Conservation (phyloP, 2,329 filamentous ascomycete species). For the Colletotrichum magnum region DNA sequence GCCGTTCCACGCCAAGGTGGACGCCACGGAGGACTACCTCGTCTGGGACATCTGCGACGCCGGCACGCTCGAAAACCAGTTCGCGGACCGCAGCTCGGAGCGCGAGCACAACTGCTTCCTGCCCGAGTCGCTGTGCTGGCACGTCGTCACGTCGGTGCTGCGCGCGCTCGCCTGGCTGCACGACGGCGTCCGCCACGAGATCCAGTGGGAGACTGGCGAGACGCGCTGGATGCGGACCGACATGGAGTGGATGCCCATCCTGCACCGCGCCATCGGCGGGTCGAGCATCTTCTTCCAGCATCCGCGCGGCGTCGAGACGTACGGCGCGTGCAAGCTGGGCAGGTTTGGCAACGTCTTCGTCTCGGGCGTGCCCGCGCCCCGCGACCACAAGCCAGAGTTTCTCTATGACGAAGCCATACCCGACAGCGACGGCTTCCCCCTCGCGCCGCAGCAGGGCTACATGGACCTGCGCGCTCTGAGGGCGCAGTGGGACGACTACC, state of each 20-base stretch:
- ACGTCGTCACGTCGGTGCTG: slow-evolving; percentile 63
- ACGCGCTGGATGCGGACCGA: slow-evolving; percentile 46
- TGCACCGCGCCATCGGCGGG: slow-evolving; percentile 64
- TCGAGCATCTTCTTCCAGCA: slow-evolving; percentile 66
- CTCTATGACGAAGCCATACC: slow-evolving; percentile 24
- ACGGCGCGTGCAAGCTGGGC: slow-evolving; percentile 69
- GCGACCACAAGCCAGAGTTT: not conserved
- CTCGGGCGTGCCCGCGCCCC: slow-evolving; percentile 51
- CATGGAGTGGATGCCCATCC: slow-evolving; percentile 64
- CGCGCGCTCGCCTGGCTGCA: slow-evolving; percentile 68
- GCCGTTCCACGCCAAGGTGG: slow-evolving; percentile 39
- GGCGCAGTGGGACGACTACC: slow-evolving; percentile 33
- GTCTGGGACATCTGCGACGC: slow-evolving; percentile 69
- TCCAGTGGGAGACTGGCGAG: slow-evolving; percentile 28
- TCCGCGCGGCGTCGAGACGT: slow-evolving; percentile 62
- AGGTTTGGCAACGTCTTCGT: slow-evolving; percentile 59
- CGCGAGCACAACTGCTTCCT: slow-evolving; percentile 52
- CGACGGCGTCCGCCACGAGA: slow-evolving; percentile 56
- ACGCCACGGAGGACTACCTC: slow-evolving; percentile 50
- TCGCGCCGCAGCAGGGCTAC: slow-evolving; percentile 33
- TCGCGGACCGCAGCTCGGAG: slow-evolving; percentile 47
- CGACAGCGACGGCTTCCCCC: slow-evolving; percentile 16
- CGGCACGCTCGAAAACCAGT: slow-evolving; percentile 61
- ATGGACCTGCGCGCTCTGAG: slow-evolving; percentile 27
- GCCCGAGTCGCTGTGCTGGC: slow-evolving; percentile 69